Base-by-base conservation (phyloP, 805 yeast species). In the Schwanniomyces vanrijiae region DNA sequence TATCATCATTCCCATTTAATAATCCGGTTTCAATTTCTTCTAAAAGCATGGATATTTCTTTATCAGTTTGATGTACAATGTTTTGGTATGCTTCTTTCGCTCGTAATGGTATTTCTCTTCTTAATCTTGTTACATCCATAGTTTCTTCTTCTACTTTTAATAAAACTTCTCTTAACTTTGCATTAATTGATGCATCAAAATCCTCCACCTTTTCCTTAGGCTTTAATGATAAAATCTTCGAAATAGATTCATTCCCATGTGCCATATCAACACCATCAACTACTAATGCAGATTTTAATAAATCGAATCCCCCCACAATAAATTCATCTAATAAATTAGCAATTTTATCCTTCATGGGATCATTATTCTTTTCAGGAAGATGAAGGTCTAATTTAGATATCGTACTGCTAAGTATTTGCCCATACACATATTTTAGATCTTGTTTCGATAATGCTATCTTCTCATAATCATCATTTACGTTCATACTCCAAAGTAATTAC, bases 111-210 rank as follows among this genome's bases (percentile, higher is more conserved):
- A 78, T 68, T 16, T 72, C 72, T 42, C 80, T 71, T 42, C 94
- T 68, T 45, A 84, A 62, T 19, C 71, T 69, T 0, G 88, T 77
- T 14, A 84, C 77, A 46, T 71, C 75, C 1, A 81, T 75, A 0
- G 89, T 81, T 50, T 78, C 80, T 41, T 74, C 76, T 52, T 88
- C 95, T 48, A 87, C 83, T 33, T 76, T 72, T 42, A 75, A 74
- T 51, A 86, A 79, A 42, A 80, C 55, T 42, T 75, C 70, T 40
- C 92, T 69, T 24, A 88, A 75, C 46, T 72, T 61, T 47, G 79
- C 83, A 61, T 86, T 84, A 48, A 86, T 63, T 16, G 76, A 82
- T 34, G 77, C 65, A 58, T 88, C 92, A 62, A 85, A 86, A 0
- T 91, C 90, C 59, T 85, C 94, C 7, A 82, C 75, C 47, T 76